These are phyloP conservation scores for Candida suzukii DNA, from an alignment of 805 yeast genomes.

Conservation along the genomic window DNA sequence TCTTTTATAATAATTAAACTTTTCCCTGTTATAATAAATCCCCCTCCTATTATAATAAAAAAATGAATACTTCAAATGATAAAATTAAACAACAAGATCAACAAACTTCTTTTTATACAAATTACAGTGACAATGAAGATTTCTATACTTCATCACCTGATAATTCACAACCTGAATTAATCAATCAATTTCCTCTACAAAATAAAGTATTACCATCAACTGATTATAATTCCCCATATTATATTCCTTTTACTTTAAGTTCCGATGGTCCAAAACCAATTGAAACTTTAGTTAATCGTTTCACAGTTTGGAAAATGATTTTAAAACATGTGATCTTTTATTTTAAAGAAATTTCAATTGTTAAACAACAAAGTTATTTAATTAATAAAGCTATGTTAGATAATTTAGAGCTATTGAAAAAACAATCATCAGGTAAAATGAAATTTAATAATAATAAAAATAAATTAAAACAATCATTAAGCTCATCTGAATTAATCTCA, in stretches of 20 bases:
- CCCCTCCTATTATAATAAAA: too few relatives aligned
- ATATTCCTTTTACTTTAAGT: constrained; percentile 21
- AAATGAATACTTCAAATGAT: too few relatives aligned
- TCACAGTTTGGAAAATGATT: constrained; percentile 51
- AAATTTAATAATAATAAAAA: constrained; percentile 5
- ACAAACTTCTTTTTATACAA: not conserved
- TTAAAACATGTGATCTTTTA: constrained; percentile 47
- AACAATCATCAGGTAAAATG: constrained; percentile 23
- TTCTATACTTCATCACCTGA: constrained; percentile 6
- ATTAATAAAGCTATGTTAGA: constrained; percentile 45
- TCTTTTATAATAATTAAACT: too few relatives aligned
- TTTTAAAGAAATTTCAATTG: constrained; percentile 41
- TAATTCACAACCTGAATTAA: constrained; percentile 2
- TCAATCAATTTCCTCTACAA: constrained; percentile 8
- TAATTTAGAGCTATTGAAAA: constrained; percentile 28
- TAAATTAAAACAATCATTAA: constrained; percentile 15
- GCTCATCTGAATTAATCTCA: constrained; percentile 4
- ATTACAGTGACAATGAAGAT: constrained; percentile 2
- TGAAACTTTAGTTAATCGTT: constrained; percentile 45
- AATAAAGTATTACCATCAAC: constrained; percentile 23
- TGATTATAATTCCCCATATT: constrained; percentile 28
- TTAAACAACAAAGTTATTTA: constrained; percentile 38
- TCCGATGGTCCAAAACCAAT: constrained; percentile 30
- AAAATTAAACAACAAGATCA: not conserved
- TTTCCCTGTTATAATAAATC: too few relatives aligned